Conservation (phyloP, 2,329 filamentous ascomycete genomes). For the Colletotrichum simmondsii region DNA sequence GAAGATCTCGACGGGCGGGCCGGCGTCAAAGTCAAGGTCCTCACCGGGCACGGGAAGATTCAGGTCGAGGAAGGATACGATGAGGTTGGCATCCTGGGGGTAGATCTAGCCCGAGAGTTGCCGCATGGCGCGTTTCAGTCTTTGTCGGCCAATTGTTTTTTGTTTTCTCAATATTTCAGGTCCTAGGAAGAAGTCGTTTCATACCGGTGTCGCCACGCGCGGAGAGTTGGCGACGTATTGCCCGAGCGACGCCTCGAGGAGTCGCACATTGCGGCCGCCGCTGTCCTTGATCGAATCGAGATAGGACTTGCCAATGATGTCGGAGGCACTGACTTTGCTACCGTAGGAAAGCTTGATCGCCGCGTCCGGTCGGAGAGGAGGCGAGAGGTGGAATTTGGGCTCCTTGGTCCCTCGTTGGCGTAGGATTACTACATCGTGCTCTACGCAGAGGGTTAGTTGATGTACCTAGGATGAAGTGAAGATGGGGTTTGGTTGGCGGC, state of each 20-base stretch:
- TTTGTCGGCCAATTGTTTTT: background rate
- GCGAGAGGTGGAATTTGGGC: constrained; percentile 50
- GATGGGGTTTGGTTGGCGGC: background rate
- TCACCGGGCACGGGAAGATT: constrained; percentile 62
- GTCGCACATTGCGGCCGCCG: constrained; percentile 60
- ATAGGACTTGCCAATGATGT: constrained; percentile 72
- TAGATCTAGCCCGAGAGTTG: constrained; percentile 58
- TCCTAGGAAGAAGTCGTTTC: constrained; percentile 35
- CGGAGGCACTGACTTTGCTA: constrained; percentile 58
- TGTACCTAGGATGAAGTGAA: too few species aligned
- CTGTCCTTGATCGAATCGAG: constrained; percentile 69
- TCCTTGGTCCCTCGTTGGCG: constrained; percentile 49
- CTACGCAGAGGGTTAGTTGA: constrained; percentile 37
- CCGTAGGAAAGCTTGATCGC: constrained; percentile 54
- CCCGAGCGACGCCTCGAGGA: constrained; percentile 75
- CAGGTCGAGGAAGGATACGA: constrained; percentile 81
- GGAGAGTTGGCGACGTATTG: constrained; percentile 77
- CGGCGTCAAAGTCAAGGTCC: constrained; percentile 44
- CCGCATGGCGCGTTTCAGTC: constrained; percentile 13
- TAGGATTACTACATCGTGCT: constrained; percentile 53
- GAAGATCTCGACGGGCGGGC: constrained; percentile 75
- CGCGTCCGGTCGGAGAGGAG: constrained; percentile 45
- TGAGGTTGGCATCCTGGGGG: constrained; percentile 78
- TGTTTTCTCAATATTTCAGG: background rate
- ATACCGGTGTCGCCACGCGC: constrained; percentile 80